Percentiles rank a stretch among this genome's conserved stretches.
These are phyloP conservation scores for Ilyonectria mors-panacis DNA, from an alignment of 2,329 filamentous ascomycete species.

Conservation along the genomic window DNA sequence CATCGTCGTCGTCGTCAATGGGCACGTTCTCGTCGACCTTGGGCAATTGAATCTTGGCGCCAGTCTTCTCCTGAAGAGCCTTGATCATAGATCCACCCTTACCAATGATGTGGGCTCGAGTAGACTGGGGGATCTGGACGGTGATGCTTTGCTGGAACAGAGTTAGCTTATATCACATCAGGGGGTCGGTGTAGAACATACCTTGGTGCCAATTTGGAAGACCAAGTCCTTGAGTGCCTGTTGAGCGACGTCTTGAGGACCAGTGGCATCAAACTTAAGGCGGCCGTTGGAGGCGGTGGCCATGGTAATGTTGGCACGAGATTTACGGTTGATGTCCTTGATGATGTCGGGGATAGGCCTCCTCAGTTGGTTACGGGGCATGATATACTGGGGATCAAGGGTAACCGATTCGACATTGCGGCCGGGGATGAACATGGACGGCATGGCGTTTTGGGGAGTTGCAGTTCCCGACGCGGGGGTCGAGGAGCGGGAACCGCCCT, in stretches of 20 bases:
- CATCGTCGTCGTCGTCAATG: slow-evolving; percentile 79
- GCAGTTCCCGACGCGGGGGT: slow-evolving; percentile 74
- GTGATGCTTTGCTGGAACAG: slow-evolving; percentile 68
- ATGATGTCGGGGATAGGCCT: slow-evolving; percentile 88
- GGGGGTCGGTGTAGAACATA: slow-evolving; percentile 55
- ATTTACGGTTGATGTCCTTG: slow-evolving; percentile 93
- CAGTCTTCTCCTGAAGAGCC: slow-evolving; percentile 88
- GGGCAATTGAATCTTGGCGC: slow-evolving; percentile 91
- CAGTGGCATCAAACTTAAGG: slow-evolving; percentile 87
- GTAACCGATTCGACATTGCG: slow-evolving; percentile 84
- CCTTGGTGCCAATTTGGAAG: slow-evolving; percentile 88
- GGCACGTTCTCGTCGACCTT: slow-evolving; percentile 77
- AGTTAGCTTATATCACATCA: slow-evolving; percentile 38
- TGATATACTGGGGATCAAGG: slow-evolving; percentile 82
- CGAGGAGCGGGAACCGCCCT: slow-evolving; percentile 72
- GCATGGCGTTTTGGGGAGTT: slow-evolving; percentile 53
- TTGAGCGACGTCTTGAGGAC: slow-evolving; percentile 86
- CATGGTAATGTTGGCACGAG: slow-evolving; percentile 88
- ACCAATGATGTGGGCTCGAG: slow-evolving; percentile 92
- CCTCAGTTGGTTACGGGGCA: slow-evolving; percentile 83
- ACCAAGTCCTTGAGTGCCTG: slow-evolving; percentile 92
- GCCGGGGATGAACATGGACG: slow-evolving; percentile 82
- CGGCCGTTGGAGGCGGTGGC: slow-evolving; percentile 79
- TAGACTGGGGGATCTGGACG: slow-evolving; percentile 85
- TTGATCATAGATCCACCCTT: slow-evolving; percentile 92